Evolutionary conservation across 805 yeast genomes (phyloP).

Genomic region (Wickerhamiella alocasiicola): DNA sequence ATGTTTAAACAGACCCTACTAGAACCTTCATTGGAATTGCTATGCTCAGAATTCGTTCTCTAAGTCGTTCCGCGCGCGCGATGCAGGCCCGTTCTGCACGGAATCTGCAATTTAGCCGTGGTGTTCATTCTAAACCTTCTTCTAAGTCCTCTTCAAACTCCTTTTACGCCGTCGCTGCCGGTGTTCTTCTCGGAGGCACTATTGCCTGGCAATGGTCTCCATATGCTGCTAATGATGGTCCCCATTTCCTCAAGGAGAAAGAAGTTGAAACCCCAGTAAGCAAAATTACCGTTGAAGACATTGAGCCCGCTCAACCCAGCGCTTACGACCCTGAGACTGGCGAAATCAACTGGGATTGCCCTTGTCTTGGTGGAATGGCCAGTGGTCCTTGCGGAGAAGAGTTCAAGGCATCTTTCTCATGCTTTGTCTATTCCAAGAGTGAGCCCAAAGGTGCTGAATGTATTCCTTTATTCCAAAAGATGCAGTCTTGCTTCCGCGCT

Average conservation of each 20-base stretch:
- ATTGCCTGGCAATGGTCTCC: too few species aligned
- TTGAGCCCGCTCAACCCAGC: slow-evolving; percentile 31
- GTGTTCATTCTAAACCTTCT: too few species aligned
- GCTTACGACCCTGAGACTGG: slow-evolving; percentile 96
- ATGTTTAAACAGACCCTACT: too few species aligned
- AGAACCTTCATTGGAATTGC: too few species aligned
- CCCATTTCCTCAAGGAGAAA: slow-evolving; percentile 10
- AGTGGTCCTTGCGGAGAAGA: slow-evolving; percentile 97
- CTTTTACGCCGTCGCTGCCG: neutral
- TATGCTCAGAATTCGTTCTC: too few species aligned
- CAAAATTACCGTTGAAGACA: slow-evolving; percentile 12
- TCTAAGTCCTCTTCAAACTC: too few species aligned
- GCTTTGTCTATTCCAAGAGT: slow-evolving; percentile 84
- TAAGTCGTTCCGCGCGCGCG: too few species aligned
- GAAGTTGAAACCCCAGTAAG: neutral
- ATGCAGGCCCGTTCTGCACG: too few species aligned
- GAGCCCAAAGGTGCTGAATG: slow-evolving; percentile 98
- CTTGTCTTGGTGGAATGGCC: slow-evolving; percentile 99
- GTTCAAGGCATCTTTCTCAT: slow-evolving; percentile 85
- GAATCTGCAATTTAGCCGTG: too few species aligned
- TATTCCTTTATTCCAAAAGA: slow-evolving; percentile 72
- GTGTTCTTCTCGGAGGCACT: neutral
- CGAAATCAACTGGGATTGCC: slow-evolving; percentile 99
- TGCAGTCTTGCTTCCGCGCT: slow-evolving; percentile 89
- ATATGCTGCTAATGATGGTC: slow-evolving; percentile 7